Evolutionary conservation across 1,284 basidiomycete genomes (phyloP), one percentile per base, ranked within the genome.

Genomic region (Phlebopus sp.): DNA sequence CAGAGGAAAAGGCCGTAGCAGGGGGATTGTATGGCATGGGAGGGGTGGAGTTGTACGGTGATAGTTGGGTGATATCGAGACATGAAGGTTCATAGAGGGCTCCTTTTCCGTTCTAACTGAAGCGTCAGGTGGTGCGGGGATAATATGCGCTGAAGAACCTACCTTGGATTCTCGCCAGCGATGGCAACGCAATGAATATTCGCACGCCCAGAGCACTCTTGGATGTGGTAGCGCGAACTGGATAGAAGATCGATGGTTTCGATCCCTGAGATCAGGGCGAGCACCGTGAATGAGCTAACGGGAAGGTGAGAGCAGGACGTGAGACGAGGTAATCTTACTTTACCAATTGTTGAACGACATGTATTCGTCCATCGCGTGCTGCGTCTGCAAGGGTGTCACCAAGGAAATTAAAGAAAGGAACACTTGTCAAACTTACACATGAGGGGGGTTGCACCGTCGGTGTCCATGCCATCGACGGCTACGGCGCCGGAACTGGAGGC

Each of bases 391-490:
- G 44, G 52, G 39, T 18, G 15, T 52, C 63, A 55, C 34, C 37
- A 41, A 19, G 43, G 44, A 34, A 27, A 41, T 2, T 31, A 23
- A n/a, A 10, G 5, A 50, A 48, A 37, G 49, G 27, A 46, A 44
- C 44, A 51, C 46, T 19, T 37, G 44, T 51, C 18, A 41, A 47
- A 71, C 85, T 69, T 71, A 89, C 86, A 89, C 86, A 89, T 89
- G 49, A 89, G 70, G 6, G 86, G 79, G 17, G 85, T 89, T 21
- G 83, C 86, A 5, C 83, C 82, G 56, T 84, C 78, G 23, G 75
- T 68, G 57, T 89, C 86, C 69, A 79, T 77, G 21, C 80, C 84
- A 55, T 89, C 82, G 4, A 88, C 84, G 7, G 81, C 76, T 30
- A 89, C 78, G 18, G 77, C 63, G 37, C 79, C 81, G 4, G 70